Percentiles rank a stretch among this genome's conserved stretches.
Evolutionary conservation across 2,329 filamentous ascomycete species (phyloP).

Genomic region (Aspergillus pseudoviridinutans): DNA sequence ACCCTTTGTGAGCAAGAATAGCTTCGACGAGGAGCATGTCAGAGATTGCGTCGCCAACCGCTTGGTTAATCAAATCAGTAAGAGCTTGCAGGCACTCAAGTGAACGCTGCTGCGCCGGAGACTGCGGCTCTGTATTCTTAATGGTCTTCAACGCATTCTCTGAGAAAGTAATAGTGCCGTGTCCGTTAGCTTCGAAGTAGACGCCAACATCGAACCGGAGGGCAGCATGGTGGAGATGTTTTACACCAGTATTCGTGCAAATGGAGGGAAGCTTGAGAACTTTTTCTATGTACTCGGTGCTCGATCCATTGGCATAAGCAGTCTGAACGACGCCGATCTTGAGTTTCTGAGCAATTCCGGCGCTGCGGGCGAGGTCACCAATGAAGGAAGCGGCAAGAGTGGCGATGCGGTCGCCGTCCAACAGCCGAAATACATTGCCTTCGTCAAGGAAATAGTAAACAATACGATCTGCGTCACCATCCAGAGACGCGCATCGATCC

Average conservation of each 20-base stretch:
- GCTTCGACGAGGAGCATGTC: constrained; percentile 96
- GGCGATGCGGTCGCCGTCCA: constrained; percentile 95
- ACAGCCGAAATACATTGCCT: constrained; percentile 78
- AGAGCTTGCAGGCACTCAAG: constrained; percentile 79
- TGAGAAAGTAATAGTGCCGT: constrained; percentile 94
- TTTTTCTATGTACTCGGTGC: constrained; percentile 86
- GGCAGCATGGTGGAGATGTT: constrained; percentile 96
- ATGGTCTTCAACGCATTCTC: constrained; percentile 76
- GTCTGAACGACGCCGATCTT: constrained; percentile 95
- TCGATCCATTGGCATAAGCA: constrained; percentile 94
- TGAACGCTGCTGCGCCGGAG: constrained; percentile 84
- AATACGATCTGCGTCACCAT: constrained; percentile 91
- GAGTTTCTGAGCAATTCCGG: constrained; percentile 73
- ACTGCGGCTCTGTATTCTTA: constrained; percentile 74
- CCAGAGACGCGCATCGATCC: constrained; percentile 82
- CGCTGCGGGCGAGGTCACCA: constrained; percentile 75
- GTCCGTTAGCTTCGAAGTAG: constrained; percentile 98
- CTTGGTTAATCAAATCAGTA: constrained; percentile 94
- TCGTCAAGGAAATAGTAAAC: constrained; percentile 92
- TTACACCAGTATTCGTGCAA: constrained; percentile 92
- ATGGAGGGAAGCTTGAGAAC: constrained; percentile 84
- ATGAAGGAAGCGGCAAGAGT: constrained; percentile 93
- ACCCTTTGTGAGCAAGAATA: constrained; percentile 90
- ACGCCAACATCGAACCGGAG: constrained; percentile 92
- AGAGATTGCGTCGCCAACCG: constrained; percentile 90